Evolutionary conservation across 2,329 filamentous ascomycete genomes (phyloP).

Genomic region (Cladosporium sphaerospermum): DNA sequence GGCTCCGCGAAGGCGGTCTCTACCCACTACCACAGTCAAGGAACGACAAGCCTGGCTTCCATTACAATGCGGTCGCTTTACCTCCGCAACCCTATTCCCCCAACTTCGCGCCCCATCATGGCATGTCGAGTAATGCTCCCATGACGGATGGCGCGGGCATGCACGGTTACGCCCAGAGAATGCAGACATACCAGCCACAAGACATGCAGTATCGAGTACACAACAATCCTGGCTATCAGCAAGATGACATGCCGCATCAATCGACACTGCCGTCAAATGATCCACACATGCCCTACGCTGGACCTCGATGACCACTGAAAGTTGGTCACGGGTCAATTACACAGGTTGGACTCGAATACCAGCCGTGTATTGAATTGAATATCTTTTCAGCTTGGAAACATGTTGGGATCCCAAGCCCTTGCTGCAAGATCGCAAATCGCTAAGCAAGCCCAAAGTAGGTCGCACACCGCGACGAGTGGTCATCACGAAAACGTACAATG

Average conservation of each 20-base stretch:
- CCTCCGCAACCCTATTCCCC: background rate
- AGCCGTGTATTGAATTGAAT: too few species aligned
- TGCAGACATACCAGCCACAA: background rate
- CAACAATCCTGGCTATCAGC: background rate
- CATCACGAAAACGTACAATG: too few species aligned
- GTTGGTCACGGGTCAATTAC: too few species aligned
- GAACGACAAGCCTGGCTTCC: background rate
- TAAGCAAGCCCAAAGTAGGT: too few species aligned
- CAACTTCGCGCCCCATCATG: background rate
- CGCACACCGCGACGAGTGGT: too few species aligned
- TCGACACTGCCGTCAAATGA: background rate
- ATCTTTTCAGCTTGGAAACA: too few species aligned
- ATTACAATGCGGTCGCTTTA: background rate
- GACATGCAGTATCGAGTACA: background rate
- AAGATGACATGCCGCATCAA: background rate
- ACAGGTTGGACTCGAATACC: too few species aligned
- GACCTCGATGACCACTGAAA: background rate
- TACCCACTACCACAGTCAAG: background rate
- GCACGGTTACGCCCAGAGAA: background rate
- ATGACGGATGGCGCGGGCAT: background rate
- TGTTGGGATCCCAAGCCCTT: too few species aligned
- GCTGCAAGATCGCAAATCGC: too few species aligned
- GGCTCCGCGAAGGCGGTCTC: background rate
- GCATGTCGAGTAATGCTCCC: background rate
- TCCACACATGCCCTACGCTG: background rate